Base-by-base conservation (phyloP, 305 asterid genomes). In the Petunia hybrid region DNA sequence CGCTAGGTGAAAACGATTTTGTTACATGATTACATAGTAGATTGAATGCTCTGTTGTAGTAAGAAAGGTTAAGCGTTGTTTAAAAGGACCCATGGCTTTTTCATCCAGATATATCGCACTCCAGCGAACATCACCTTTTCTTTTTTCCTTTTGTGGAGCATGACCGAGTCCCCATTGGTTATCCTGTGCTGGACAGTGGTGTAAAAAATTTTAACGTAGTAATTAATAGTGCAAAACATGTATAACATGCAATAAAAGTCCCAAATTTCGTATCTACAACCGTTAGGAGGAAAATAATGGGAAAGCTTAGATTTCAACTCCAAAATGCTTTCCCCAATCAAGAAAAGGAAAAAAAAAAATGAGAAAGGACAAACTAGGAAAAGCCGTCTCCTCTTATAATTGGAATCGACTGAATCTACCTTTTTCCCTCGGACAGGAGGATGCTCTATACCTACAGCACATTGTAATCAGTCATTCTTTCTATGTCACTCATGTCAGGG, bases 1-100 rank as follows among this genome's bases (percentile, higher is more conserved):
- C 6, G 77, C 57, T 70, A 70, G 78, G 36, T 53, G 13, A 22
- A 38, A 13, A 51, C 78, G 51, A 46, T 74, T 74, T 74, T 53
- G 78, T 74, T 53, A 5, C 57, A 53, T 53, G 57, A 10, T 53
- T 53, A 53, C 78, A 3, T 51, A 48, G 78, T 48, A 73, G 63
- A 73, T 73, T 73, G 63, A 35, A 22, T 3, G 8, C 78, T 7
- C 39, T 48, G n/a, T 65, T 65, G 22, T 10, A 71, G 61, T 51
- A 3, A 35, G 51, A 73, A 45, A 41, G 12, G 48, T 22, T 22
- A 43, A 13, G 0, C 12, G 46, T 12, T 71, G 35, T 9, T 22
- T 48, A 2, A 48, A 46, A 31, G 60, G 10, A 5, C 10, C 2
- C 22, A 22, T 22, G 45, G 45, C 14, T 36, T 71, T 71, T 13